A percentile compares a stretch with the other conserved stretches of the same genome.
These are phyloP conservation scores for Solanum pinnatisectum DNA, from an alignment of 257 asterid species.

Conservation along the genomic window DNA sequence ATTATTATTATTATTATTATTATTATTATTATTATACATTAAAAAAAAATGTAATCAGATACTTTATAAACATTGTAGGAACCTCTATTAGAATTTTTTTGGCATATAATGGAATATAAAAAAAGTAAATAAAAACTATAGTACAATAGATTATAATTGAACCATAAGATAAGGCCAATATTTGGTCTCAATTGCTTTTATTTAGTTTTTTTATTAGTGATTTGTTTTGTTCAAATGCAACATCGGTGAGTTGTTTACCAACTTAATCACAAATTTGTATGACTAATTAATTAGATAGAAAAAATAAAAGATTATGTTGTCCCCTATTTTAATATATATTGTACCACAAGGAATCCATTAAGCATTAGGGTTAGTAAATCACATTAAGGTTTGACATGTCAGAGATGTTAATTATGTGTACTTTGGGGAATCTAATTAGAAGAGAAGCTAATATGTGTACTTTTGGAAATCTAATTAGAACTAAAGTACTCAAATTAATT, in stretches of 20 bases:
- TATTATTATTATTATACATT: background rate
- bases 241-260: constrained; percentile 14
- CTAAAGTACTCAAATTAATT: background rate
- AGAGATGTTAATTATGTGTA: background rate
- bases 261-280: background rate
- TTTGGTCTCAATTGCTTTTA: background rate
- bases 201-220: background rate
- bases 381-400: background rate
- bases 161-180: background rate
- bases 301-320: background rate
- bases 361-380: background rate
- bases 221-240: constrained; percentile 9
- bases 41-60: background rate
- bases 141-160: background rate
- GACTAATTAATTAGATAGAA: background rate
- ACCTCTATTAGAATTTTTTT: constrained; percentile 10
- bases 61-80: constrained; percentile 13
- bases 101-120: constrained; percentile 11
- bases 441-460: background rate
- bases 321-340: background rate
- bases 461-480: background rate
- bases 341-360: background rate
- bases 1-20: background rate
- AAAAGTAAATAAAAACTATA: background rate
- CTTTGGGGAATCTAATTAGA: background rate